Evolutionary conservation across 352 stramenopile species (phyloP).

Genomic region (Achlya hypogyna): DNA sequence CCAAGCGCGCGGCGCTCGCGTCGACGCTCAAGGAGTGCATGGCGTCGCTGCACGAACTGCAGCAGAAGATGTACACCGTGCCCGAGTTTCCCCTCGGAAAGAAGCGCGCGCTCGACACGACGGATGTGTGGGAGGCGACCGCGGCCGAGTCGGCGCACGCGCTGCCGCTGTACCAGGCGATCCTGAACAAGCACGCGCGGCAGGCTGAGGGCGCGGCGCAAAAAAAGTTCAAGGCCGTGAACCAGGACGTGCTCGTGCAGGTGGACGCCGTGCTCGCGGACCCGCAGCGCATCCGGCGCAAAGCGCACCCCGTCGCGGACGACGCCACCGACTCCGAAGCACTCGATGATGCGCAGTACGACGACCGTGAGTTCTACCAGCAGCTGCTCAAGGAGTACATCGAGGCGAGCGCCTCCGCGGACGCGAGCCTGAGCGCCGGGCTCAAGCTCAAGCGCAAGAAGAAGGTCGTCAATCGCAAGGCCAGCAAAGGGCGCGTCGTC

Average conservation of each 20-base stretch:
- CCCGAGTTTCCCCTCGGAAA: constrained; percentile 39
- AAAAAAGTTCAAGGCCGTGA: constrained; percentile 85
- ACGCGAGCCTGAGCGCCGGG: constrained; percentile 34
- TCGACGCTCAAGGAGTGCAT: constrained; percentile 56
- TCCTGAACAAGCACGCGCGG: constrained; percentile 70
- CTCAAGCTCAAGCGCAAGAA: constrained; percentile 56
- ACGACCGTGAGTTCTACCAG: constrained; percentile 84
- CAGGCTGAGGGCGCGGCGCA: constrained; percentile 51
- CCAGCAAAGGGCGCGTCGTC: constrained; percentile 73
- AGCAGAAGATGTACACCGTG: constrained; percentile 61
- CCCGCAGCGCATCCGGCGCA: constrained; percentile 69
- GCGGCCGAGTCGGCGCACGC: constrained; percentile 31
- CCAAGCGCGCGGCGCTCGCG: constrained; percentile 33
- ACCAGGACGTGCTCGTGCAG: constrained; percentile 77
- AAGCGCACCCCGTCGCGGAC: constrained; percentile 62
- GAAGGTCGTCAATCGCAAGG: constrained; percentile 85
- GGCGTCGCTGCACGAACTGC: constrained; percentile 42
- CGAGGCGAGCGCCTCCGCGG: constrained; percentile 36
- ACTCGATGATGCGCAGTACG: constrained; percentile 79
- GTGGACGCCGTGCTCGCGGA: constrained; percentile 80
- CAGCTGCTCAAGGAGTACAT: constrained; percentile 86
- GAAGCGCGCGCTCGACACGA: constrained; percentile 50
- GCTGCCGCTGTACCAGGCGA: constrained; percentile 69
- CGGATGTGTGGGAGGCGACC: constrained; percentile 49
- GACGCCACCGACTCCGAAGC: constrained; percentile 28